Conservation (phyloP, 208 protist species). For the Sergeia podlipaevii region DNA sequence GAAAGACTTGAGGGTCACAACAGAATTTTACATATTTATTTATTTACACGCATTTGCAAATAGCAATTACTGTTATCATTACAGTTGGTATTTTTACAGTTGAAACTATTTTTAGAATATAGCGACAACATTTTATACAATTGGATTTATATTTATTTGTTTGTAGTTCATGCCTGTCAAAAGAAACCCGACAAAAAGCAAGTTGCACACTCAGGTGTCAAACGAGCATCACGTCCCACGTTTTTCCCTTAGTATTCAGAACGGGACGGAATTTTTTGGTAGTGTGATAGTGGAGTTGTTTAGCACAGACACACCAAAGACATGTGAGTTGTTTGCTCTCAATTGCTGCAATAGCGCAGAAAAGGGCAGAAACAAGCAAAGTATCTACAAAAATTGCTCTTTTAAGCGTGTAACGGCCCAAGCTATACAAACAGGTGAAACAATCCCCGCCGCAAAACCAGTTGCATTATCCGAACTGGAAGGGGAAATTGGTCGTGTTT, state of each 20-base stretch:
- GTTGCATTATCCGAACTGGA: conserved; percentile 52
- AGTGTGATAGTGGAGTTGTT: conserved; percentile 28
- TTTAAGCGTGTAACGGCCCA: conserved; percentile 59
- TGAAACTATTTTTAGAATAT: conserved; percentile 12
- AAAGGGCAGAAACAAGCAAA: conserved; percentile 48
- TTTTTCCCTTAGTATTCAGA: conserved; percentile 3
- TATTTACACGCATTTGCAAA: too few relatives aligned
- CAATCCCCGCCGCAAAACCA: conserved; percentile 24
- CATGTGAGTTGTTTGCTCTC: conserved; percentile 67
- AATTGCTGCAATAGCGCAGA: conserved; percentile 39
- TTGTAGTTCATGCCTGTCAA: conserved; percentile 3
- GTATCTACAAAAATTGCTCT: conserved; percentile 46
- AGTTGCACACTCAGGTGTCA: conserved; percentile 1
- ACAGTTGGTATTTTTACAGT: conserved; percentile 4
- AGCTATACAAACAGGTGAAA: conserved; percentile 74
- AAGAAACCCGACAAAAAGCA: conserved; percentile 3
- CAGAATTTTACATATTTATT: too few relatives aligned
- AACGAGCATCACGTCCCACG: conserved; percentile 1
- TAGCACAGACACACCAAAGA: conserved; percentile 43
- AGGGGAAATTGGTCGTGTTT: conserved; percentile 46
- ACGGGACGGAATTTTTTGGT: conserved; percentile 13
- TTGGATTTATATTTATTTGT: neutral
- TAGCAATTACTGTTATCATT: too few relatives aligned
- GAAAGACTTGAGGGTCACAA: too few relatives aligned
- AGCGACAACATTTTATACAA: neutral